Percentiles rank a stretch among this genome's conserved stretches.
phyloP scores from a whole-genome alignment of 805 yeast species.

The Kuraishia piskuri region DNA sequence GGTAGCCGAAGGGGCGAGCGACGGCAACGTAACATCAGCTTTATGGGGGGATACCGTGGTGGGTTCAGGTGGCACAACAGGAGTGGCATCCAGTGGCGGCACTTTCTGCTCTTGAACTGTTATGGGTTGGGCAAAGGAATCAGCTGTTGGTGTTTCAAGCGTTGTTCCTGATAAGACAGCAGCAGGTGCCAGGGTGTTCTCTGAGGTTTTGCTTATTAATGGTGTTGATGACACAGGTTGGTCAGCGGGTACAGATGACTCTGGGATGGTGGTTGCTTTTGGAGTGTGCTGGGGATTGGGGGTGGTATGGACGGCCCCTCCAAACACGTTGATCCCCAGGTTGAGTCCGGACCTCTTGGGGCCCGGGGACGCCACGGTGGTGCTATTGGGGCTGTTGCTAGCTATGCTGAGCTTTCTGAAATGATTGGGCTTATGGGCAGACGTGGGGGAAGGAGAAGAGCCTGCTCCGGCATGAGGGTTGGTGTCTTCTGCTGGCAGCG shows the following conservation, averaged over 20 bases:
- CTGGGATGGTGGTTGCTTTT: neutral
- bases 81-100: too few species aligned
- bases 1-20: neutral
- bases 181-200: neutral
- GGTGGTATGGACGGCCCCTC: conserved; percentile 5
- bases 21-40: neutral
- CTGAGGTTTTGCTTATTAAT: neutral
- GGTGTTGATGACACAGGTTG: neutral
- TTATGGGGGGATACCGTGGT: neutral
- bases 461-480: conserved; percentile 4
- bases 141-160: neutral
- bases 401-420: conserved; percentile 15
- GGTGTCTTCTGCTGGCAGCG: neutral
- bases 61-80: too few species aligned
- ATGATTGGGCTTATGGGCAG: conserved; percentile 7
- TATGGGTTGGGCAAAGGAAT: too few species aligned
- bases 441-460: neutral
- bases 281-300: neutral
- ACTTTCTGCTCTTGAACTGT: too few species aligned
- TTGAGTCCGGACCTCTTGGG: conserved; percentile 18
- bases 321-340: conserved; percentile 20
- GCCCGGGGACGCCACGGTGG: conserved; percentile 2
- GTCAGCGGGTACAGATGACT: too few species aligned
- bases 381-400: conserved; percentile 7
- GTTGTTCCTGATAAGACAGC: neutral